A percentile compares a stretch with the other conserved stretches of the same genome.
These are phyloP conservation scores for Aphanomyces cochlioides DNA, from an alignment of 352 stramenopile genomes.

Conservation along the genomic window DNA sequence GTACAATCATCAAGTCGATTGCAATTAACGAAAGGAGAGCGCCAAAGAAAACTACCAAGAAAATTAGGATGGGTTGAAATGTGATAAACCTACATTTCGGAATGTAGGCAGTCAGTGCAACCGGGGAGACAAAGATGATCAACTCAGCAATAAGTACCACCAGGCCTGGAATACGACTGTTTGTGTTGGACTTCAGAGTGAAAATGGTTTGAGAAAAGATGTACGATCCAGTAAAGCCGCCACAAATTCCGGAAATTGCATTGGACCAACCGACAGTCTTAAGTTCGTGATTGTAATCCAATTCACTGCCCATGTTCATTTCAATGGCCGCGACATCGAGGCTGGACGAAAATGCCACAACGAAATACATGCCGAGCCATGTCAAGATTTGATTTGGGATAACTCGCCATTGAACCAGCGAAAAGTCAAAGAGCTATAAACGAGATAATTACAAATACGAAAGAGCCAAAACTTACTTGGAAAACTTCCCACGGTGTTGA, in stretches of 20 bases:
- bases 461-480: conserved; percentile 2
- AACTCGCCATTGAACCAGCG: conserved; percentile 67
- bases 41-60: conserved; percentile 87
- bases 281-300: conserved; percentile 94
- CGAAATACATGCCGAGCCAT: conserved; percentile 91
- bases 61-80: background rate
- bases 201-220: conserved; percentile 95
- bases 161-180: conserved; percentile 60
- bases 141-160: conserved; percentile 55
- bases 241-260: conserved; percentile 76
- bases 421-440: conserved; percentile 61
- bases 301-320: conserved; percentile 88
- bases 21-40: conserved; percentile 96
- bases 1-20: conserved; percentile 88
- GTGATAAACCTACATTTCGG: conserved; percentile 64
- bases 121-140: conserved; percentile 64
- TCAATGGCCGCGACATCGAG: conserved; percentile 94
- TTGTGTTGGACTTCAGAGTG: conserved; percentile 59
- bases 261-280: conserved; percentile 93
- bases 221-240: conserved; percentile 87
- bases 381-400: conserved; percentile 66
- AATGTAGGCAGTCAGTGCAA: conserved; percentile 88
- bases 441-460: conserved; percentile 17
- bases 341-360: conserved; percentile 92
- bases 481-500: conserved; percentile 22